Base-by-base conservation (phyloP, 2,329 filamentous ascomycete species). In the Claviceps paspali region DNA sequence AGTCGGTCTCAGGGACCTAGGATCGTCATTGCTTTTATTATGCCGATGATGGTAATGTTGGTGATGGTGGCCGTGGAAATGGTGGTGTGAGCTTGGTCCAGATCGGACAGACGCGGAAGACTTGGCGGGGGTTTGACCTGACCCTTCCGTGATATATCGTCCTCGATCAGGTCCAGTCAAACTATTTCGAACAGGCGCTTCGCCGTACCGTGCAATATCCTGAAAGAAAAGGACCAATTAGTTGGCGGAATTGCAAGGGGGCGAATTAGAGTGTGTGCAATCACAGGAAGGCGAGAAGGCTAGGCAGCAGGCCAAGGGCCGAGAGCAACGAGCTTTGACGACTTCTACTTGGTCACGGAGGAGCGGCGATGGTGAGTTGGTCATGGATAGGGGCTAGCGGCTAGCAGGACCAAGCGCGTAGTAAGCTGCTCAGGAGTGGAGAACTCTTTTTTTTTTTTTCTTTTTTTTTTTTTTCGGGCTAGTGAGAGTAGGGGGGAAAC, bases 201-300 rank as follows among this genome's bases (percentile, higher is more conserved):
- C 81, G 42, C 82, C 82, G 60, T 79, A 83, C 45, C 76, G 73
- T 32, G 73, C 74, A 50, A 86, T 82, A 52, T 87, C 82, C 76
- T 81, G 47, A 17, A 42, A 42, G 28, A 29, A 15, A 29, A 32
- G 9, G 27, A 31, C 14, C 10, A 29, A 21, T 41, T 38, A 38
- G 35, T 22, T 31, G 19, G 6, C 4, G 29, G 15, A 21, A 6
- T 14, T n/a, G n/a, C n/a, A n/a, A n/a, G n/a, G n/a, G n/a, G n/a
- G n/a, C n/a, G n/a, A n/a, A n/a, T n/a, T n/a, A n/a, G n/a, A n/a
- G n/a, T n/a, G n/a, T n/a, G n/a, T n/a, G n/a, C n/a, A n/a, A n/a
- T n/a, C n/a, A n/a, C n/a, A n/a, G n/a, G n/a, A n/a, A n/a, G n/a
- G n/a, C n/a, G n/a, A n/a, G n/a, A n/a, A n/a, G n/a, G n/a, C n/a